phyloP scores from a whole-genome alignment of 208 protist genomes.

The Acanthamoeba castellanii region DNA sequence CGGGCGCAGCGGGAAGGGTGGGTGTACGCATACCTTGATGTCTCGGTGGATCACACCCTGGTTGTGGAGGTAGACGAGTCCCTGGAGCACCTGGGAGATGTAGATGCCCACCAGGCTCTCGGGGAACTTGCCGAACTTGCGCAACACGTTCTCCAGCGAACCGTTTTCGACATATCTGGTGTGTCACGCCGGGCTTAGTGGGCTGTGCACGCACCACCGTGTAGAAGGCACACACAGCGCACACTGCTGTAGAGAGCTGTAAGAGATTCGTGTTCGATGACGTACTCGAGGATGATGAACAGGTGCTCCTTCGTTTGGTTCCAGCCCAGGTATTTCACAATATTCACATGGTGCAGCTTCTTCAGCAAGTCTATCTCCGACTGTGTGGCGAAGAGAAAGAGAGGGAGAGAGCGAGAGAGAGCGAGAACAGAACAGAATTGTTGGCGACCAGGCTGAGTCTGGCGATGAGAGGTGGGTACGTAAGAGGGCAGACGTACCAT shows the following conservation, averaged over 20 bases:
- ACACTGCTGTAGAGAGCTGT: neutral
- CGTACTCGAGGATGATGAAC: slow-evolving; percentile 81
- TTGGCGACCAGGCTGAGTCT: no score
- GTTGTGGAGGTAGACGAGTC: slow-evolving; percentile 92
- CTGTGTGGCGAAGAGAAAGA: neutral
- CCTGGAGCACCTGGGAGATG: slow-evolving; percentile 91
- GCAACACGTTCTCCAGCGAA: slow-evolving; percentile 75
- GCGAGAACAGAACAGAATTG: neutral
- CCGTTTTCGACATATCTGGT: no score
- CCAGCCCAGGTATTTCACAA: slow-evolving; percentile 92
- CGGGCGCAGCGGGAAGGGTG: neutral
- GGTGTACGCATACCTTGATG: slow-evolving; percentile 88
- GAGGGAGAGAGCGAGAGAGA: neutral
- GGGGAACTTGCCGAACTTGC: slow-evolving; percentile 92
- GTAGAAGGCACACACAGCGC: neutral
- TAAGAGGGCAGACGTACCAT: slow-evolving; percentile 48
- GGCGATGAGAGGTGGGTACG: neutral
- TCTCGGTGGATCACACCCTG: slow-evolving; percentile 93
- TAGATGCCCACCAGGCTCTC: slow-evolving; percentile 91
- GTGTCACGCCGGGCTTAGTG: no score
- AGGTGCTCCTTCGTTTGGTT: slow-evolving; percentile 88
- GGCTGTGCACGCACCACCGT: no score
- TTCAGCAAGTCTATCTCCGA: slow-evolving; percentile 88
- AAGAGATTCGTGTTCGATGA: no score
- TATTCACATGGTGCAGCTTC: slow-evolving; percentile 89